These are phyloP conservation scores for Cercospora sp. DNA, from an alignment of 2,329 filamentous ascomycete species.

Conservation along the genomic window DNA sequence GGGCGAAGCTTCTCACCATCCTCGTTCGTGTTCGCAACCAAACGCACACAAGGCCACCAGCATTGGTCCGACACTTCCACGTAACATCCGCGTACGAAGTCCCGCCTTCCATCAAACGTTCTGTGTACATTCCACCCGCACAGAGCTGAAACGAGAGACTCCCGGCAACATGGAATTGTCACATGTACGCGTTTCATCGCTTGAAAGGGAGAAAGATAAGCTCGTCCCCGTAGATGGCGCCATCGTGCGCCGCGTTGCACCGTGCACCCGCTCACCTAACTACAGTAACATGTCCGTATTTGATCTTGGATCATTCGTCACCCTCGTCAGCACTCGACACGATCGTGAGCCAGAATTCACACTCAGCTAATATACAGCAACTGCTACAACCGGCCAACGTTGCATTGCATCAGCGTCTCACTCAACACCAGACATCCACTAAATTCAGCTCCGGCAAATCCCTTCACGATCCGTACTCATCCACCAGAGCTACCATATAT, in stretches of 20 bases:
- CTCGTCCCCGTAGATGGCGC: not conserved
- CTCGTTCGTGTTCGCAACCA: not conserved
- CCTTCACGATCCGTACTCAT: too few relatives aligned
- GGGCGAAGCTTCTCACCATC: not conserved
- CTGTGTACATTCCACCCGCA: not conserved
- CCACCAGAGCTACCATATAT: too few relatives aligned
- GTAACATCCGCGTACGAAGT: not conserved
- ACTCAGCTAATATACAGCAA: too few relatives aligned
- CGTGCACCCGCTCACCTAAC: not conserved
- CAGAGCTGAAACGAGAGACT: too few relatives aligned
- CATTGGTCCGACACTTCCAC: not conserved
- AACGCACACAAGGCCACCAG: not conserved
- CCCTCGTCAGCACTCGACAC: not conserved
- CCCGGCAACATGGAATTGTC: too few relatives aligned
- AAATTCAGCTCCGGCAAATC: too few relatives aligned
- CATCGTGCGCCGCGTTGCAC: not conserved
- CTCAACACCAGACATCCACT: too few relatives aligned
- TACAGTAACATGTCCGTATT: not conserved
- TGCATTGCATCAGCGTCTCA: too few relatives aligned
- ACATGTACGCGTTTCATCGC: too few relatives aligned
- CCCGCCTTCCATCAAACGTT: not conserved
- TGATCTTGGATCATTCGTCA: not conserved
- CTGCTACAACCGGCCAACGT: too few relatives aligned
- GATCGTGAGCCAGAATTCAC: too few relatives aligned
- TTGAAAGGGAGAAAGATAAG: not conserved